Conservation (phyloP, 768 basidiomycete genomes). For the Phylloporus rhodoxanthus region DNA sequence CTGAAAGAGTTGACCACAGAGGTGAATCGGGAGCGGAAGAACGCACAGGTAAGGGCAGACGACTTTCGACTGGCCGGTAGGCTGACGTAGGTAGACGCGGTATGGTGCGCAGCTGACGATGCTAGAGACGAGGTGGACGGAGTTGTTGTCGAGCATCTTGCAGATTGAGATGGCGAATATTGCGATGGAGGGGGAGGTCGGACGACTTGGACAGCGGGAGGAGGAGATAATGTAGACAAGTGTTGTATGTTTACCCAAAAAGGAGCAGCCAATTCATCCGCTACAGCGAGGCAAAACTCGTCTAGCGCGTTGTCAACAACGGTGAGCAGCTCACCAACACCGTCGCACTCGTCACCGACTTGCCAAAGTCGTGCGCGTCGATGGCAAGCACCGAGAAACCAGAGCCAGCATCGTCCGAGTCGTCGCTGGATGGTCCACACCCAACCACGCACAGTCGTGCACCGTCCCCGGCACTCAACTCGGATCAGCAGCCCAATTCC, state of each 20-base stretch:
- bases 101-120: constrained; percentile 73
- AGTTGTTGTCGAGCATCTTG: constrained; percentile 81
- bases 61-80: not conserved
- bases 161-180: constrained; percentile 96
- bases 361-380: constrained; percentile 50
- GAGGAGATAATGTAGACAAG: constrained; percentile 44
- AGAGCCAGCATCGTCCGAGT: constrained; percentile 30
- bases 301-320: not conserved
- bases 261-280: constrained; percentile 13
- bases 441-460: constrained; percentile 3
- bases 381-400: constrained; percentile 65
- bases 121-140: constrained; percentile 88
- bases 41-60: constrained; percentile 54
- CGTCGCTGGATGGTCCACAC: constrained; percentile 8
- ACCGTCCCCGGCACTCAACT: constrained; percentile 14
- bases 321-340: no score
- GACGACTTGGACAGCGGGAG: constrained; percentile 51
- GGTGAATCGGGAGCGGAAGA: constrained; percentile 85
- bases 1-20: constrained; percentile 74
- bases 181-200: constrained; percentile 79
- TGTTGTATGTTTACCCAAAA: constrained; percentile 16
- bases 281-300: no score
- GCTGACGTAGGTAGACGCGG: constrained; percentile 47
- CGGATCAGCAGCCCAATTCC: not conserved
- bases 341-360: constrained; percentile 2